A percentile compares a stretch with the other conserved stretches of the same genome.
Evolutionary conservation across 768 basidiomycete genomes (phyloP).

Genomic region (Cystobasidium ongulense): DNA sequence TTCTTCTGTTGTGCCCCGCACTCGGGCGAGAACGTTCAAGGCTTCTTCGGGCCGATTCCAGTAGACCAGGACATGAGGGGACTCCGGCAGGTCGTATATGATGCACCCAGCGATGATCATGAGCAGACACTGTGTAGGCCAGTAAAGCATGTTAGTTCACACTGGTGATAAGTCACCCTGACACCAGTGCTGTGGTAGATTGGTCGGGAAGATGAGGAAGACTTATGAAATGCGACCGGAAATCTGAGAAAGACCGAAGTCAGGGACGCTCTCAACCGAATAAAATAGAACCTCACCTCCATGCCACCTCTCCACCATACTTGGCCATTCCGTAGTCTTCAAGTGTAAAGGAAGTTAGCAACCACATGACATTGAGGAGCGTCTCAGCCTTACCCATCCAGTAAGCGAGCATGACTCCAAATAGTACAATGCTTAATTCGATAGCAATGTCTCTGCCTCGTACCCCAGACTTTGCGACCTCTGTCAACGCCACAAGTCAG

Average conservation of each 20-base stretch:
- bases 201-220: background rate
- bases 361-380: background rate
- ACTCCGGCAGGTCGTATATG: constrained; percentile 5
- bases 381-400: background rate
- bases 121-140: constrained; percentile 4
- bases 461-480: background rate
- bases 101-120: constrained; percentile 1
- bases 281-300: no score
- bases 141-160: background rate
- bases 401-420: constrained; percentile 8
- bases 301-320: constrained; percentile 12
- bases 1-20: background rate
- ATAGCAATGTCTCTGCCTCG: constrained; percentile 18
- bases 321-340: constrained; percentile 11
- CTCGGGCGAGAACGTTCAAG: background rate
- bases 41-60: background rate
- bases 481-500: background rate
- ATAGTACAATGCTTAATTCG: constrained; percentile 10
- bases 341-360: background rate
- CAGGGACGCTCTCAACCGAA: no score
- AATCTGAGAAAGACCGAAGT: no score
- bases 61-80: background rate
- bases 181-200: background rate
- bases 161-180: background rate
- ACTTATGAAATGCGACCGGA: constrained; percentile 13